Conservation (phyloP, 116 monocot genomes). For the Dioscorea cayenensis region DNA sequence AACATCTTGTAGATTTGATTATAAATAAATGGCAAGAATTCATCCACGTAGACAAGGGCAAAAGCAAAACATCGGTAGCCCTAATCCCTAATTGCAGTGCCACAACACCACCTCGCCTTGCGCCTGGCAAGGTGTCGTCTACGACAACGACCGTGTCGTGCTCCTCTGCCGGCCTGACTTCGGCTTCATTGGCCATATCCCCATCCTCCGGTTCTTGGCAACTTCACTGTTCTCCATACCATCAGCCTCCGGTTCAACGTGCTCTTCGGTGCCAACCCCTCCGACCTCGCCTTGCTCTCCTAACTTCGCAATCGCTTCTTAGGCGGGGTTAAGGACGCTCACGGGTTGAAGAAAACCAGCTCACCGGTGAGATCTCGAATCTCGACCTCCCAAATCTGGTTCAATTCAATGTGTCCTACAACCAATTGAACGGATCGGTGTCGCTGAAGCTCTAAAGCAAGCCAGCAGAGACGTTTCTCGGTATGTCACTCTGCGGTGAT, state of each 20-base stretch:
- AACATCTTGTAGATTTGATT: too few relatives aligned
- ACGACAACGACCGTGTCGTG: constrained; percentile 15
- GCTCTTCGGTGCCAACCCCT: constrained; percentile 15
- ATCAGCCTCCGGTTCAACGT: constrained; percentile 18
- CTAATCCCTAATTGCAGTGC: too few relatives aligned
- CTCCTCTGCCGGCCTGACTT: constrained; percentile 27
- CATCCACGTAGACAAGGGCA: too few relatives aligned
- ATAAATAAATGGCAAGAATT: too few relatives aligned
- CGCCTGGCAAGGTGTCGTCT: constrained; percentile 26
- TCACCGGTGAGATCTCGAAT: constrained; percentile 32
- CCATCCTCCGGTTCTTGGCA: constrained; percentile 17
- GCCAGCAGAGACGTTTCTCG: constrained; percentile 39
- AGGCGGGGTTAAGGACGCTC: constrained; percentile 22
- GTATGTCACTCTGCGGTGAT: constrained; percentile 45
- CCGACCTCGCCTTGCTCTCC: constrained; percentile 2
- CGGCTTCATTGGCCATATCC: constrained; percentile 34
- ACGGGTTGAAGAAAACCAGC: constrained; percentile 29
- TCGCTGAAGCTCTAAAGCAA: constrained; percentile 19
- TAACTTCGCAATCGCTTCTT: constrained; percentile 26
- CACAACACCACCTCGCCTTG: constrained; percentile 23
- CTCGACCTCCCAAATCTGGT: constrained; percentile 13
- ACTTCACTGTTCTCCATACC: constrained; percentile 24
- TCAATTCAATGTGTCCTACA: constrained; percentile 36
- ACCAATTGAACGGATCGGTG: constrained; percentile 29
- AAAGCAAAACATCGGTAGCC: too few relatives aligned